Base-by-base conservation (phyloP, 2,329 filamentous ascomycete species). In the Paecilomyces formosus region DNA sequence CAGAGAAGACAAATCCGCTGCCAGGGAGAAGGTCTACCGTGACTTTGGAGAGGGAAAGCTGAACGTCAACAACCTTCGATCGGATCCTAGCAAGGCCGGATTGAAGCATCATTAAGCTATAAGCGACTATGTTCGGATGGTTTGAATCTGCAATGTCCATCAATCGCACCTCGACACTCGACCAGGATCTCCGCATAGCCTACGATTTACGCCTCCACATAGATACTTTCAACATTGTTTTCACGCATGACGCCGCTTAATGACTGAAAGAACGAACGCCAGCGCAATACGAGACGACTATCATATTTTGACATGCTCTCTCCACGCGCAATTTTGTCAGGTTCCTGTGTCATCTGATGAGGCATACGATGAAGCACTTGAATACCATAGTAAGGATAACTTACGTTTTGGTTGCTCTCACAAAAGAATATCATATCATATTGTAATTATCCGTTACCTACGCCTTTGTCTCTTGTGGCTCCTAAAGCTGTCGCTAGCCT, bases 1-100 rank as follows among this genome's bases (percentile, higher is more conserved):
- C 61, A 79, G 76, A 55, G 63, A 71, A 54, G 71, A 75, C 58
- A 67, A 65, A 50, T 65, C 66, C 15, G 61, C 59, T 7, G 71
- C 71, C 50, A 68, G 72, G 28, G 74, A 76, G 50, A 63, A 67
- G 51, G 70, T 66, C 9, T 76, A 72, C 60, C 72, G 70, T 55
- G 67, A 69, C 26, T 67, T 74, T 51, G 72, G 70, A 55, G 70
- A 73, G 54, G 64, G 60, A 30, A 63, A 58, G 22, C 13, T 58
- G 28, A 54, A 57, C n/a, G 58, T 31, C 7, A 22, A 35, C 28
- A 59, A 33, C 26, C 15, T 52, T 28, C 50, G 50, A 24, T 11
- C 50, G 22, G 50, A 52, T 28, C 24, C 22, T 22, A 57, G 28
- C 54, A 55, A 55, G 33, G 35, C 18, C 7, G 54, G 54, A 39